These are phyloP conservation scores for Phoma sp. DNA, from an alignment of 2,329 filamentous ascomycete genomes.

Conservation along the genomic window DNA sequence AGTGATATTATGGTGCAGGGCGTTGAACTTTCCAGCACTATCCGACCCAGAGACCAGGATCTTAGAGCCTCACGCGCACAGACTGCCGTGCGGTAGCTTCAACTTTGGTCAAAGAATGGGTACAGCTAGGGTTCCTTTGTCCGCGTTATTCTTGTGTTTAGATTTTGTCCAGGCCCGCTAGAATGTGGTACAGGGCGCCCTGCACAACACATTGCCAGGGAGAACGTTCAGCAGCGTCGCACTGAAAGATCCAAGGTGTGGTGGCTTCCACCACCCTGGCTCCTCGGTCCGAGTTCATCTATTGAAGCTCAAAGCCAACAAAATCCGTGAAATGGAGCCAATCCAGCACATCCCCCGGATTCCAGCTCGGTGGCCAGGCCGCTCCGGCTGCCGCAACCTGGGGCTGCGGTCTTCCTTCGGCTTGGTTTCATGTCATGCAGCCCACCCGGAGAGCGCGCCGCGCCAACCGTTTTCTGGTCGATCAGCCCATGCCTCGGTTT, in stretches of 20 bases:
- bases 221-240: neutral
- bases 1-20: no score
- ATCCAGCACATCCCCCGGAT: constrained; percentile 18
- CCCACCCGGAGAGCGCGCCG: neutral
- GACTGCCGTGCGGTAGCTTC: constrained; percentile 12
- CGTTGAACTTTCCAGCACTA: no score
- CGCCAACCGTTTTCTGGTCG: constrained; percentile 6
- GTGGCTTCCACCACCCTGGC: constrained; percentile 4
- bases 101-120: neutral
- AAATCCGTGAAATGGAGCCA: neutral
- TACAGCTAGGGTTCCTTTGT: no score
- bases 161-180: constrained; percentile 7
- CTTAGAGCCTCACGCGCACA: constrained; percentile 8
- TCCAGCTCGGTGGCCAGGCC: constrained; percentile 14
- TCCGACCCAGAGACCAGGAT: neutral
- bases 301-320: neutral
- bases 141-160: constrained; percentile 3
- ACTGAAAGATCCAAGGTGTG: neutral
- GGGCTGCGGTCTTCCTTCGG: constrained; percentile 6
- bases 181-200: neutral
- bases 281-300: constrained; percentile 15
- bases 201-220: neutral
- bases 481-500: constrained; percentile 2
- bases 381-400: constrained; percentile 8
- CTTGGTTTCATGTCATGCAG: constrained; percentile 7